A percentile compares a stretch with the other conserved stretches of the same genome.
Evolutionary conservation across 495 filamentous ascomycete species (phyloP).

Genomic region (Penicillium manginii): DNA sequence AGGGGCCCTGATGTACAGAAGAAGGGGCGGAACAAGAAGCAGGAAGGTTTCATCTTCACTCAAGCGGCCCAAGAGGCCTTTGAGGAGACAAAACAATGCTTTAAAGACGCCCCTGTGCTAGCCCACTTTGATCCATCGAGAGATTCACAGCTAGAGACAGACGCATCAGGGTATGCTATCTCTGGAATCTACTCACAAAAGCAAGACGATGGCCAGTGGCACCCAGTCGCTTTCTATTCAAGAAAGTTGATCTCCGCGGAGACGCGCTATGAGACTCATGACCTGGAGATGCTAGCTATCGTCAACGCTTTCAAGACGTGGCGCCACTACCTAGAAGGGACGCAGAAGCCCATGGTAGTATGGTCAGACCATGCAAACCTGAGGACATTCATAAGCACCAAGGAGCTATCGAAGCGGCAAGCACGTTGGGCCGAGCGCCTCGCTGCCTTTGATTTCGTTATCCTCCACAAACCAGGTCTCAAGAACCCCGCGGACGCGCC

Average conservation of each 20-base stretch:
- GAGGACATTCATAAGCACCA: background rate
- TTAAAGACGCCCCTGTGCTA: background rate
- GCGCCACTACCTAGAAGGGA: background rate
- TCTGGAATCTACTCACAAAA: background rate
- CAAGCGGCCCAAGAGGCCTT: too few species aligned
- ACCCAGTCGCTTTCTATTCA: conserved; percentile 1
- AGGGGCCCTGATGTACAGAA: background rate
- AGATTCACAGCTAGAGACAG: background rate
- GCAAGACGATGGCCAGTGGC: background rate
- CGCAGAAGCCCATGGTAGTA: background rate
- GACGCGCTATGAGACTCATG: background rate
- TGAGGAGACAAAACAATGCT: background rate
- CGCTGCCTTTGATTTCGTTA: background rate
- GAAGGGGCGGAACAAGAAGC: too few species aligned
- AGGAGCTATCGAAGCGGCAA: too few species aligned
- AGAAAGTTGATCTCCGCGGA: background rate
- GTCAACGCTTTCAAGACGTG: background rate
- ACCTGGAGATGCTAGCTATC: background rate
- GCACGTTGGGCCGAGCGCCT: background rate
- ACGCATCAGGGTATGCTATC: background rate
- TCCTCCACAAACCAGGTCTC: background rate
- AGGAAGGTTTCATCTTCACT: too few species aligned
- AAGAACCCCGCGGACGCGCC: too few species aligned
- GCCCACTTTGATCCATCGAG: background rate
- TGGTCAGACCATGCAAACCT: background rate